These are phyloP conservation scores for Ziziphus jujuba DNA, from an alignment of 306 rosid species.

Conservation along the genomic window DNA sequence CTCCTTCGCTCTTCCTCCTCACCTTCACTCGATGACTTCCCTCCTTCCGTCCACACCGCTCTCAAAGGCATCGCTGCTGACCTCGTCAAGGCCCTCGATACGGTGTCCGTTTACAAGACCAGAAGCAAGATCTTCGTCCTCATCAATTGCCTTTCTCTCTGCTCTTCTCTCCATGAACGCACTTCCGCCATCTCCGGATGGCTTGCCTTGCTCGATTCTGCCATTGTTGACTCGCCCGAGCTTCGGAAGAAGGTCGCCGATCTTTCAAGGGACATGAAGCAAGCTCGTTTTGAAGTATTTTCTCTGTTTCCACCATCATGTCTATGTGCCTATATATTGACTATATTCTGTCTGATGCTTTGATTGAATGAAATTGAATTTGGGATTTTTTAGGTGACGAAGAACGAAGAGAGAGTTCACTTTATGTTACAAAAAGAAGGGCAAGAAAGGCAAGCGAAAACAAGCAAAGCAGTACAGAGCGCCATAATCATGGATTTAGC, in stretches of 20 bases:
- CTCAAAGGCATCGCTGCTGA: conserved; percentile 38
- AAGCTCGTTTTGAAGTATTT: conserved; percentile 42
- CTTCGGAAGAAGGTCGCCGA: conserved; percentile 43
- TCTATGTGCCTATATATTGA: neutral
- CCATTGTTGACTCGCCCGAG: conserved; percentile 29
- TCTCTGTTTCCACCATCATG: neutral
- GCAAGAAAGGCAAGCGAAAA: conserved; percentile 36
- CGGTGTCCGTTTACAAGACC: conserved; percentile 25
- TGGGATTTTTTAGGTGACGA: conserved; percentile 36
- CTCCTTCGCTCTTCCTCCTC: conserved; percentile 21
- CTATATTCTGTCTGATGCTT: neutral
- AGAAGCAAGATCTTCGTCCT: conserved; percentile 44
- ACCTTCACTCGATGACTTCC: conserved; percentile 18
- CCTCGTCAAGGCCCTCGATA: conserved; percentile 25
- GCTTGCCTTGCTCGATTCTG: conserved; percentile 43
- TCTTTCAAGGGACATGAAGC: conserved; percentile 54
- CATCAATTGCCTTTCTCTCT: conserved; percentile 37
- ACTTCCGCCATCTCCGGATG: conserved; percentile 34
- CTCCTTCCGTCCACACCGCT: conserved; percentile 33
- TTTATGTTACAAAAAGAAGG: conserved; percentile 50
- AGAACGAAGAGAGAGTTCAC: conserved; percentile 46
- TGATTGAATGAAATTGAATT: conserved; percentile 1
- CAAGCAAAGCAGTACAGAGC: conserved; percentile 54
- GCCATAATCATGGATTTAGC: conserved; percentile 62
- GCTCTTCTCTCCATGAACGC: conserved; percentile 30